Base-by-base conservation (phyloP, 352 stramenopile species). In the Phytophthora europaea region DNA sequence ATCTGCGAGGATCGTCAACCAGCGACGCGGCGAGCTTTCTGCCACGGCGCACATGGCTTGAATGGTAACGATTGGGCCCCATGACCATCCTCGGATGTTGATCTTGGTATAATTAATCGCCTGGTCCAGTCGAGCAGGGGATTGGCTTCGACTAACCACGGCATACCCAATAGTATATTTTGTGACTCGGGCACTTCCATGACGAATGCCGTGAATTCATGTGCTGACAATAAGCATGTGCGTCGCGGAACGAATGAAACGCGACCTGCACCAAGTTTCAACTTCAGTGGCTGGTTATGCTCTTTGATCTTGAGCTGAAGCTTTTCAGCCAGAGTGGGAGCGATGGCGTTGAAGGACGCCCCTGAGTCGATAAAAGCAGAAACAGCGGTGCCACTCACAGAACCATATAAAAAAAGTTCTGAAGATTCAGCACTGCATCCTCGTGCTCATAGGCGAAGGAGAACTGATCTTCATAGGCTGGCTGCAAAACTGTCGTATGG, bases 381-480 rank as follows among this genome's bases (percentile, higher is more conserved):
- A n/a, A 28, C 45, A 53, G 20, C 6, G 45, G 45, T 18, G n/a
- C 45, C 45, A 53, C 20, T 28, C 18, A 28, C 6, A n/a, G 45
- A 72, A 51, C 65, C n/a, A n/a, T 47, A 61, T 65, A 71, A 47
- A 58, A 6, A 22, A 13, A 36, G 15, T 72, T 66, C 10, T 61
- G 56, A 66, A 10, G 6, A 45, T 18, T 65, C 22, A 59, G 36
- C 34, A 66, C 55, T 65, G 65, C 65, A 31, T 65, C 58, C 16
- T 36, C 43, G 3, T 18, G 9, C 13, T 66, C 55, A 61, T 72
- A 72, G 2, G 48, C 48, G 18, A 72, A 61, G 16, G 6, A 18
- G 22, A 34, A 23, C 20, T 65, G 65, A 56, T 18, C 16, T 2
- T 13, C 48, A 54, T 34, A 40, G 65, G 34, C 47, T 45, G 47